phyloP scores from a whole-genome alignment of 768 basidiomycete genomes.

The Pleurotus cornucopiae region DNA sequence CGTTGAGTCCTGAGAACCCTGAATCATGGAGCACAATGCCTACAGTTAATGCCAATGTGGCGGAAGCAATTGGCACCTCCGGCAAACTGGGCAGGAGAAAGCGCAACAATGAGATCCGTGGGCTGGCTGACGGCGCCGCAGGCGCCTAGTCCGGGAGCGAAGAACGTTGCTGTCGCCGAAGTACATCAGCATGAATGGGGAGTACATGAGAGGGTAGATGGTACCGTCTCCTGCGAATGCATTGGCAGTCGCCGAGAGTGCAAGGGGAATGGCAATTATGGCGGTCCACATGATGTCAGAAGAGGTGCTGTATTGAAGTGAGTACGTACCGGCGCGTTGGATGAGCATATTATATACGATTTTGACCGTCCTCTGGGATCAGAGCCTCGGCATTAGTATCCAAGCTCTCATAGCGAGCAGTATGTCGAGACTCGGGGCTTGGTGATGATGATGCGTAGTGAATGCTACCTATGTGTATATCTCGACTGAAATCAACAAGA shows the following conservation, averaged over 20 bases:
- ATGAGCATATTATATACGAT: too few species aligned
- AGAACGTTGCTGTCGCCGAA: conserved; percentile 3
- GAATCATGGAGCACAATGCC: not conserved
- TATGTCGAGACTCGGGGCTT: too few species aligned
- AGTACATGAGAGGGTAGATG: not conserved
- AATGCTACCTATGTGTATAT: too few species aligned
- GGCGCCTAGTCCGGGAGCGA: conserved; percentile 14
- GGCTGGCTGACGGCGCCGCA: conserved; percentile 18
- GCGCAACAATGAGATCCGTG: conserved; percentile 20
- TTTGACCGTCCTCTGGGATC: too few species aligned
- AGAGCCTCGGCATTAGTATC: too few species aligned
- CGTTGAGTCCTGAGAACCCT: not conserved
- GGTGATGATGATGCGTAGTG: too few species aligned
- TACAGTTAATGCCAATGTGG: conserved; percentile 21
- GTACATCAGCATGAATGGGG: not conserved
- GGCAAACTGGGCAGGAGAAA: conserved; percentile 16
- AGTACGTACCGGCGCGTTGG: too few species aligned
- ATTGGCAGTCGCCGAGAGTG: not conserved
- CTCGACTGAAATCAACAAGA: too few species aligned
- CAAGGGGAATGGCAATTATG: not conserved
- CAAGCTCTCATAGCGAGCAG: too few species aligned
- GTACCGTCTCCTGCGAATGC: conserved; percentile 4
- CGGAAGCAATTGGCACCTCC: conserved; percentile 18
- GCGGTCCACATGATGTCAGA: too few species aligned
- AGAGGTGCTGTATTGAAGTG: too few species aligned